phyloP scores from a whole-genome alignment of 495 filamentous ascomycete species.

The Parathielavia appendiculata region DNA sequence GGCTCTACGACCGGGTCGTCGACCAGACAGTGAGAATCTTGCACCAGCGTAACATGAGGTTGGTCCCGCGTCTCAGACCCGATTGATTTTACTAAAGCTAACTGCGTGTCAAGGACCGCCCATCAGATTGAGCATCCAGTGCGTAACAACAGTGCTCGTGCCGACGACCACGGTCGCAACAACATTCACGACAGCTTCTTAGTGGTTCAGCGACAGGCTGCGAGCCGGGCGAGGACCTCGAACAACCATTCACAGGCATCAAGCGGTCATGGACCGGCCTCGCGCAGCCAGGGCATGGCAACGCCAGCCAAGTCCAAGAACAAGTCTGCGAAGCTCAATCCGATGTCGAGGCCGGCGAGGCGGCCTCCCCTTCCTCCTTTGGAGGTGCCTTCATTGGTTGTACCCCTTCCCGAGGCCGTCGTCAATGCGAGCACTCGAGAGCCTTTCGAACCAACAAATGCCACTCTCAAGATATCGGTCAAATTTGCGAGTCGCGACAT shows the following conservation, averaged over 20 bases:
- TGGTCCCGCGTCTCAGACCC: background rate
- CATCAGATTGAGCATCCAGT: background rate
- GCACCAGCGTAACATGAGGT: constrained; percentile 4
- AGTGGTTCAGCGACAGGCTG: too few species aligned
- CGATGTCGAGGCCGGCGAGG: background rate
- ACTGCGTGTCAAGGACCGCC: background rate
- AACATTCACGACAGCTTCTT: background rate
- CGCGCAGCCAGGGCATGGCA: background rate
- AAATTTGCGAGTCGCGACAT: constrained; percentile 2
- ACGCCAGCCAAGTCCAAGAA: background rate
- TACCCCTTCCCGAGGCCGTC: background rate
- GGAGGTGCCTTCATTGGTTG: background rate
- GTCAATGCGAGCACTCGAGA: background rate
- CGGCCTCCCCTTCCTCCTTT: background rate
- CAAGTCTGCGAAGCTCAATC: background rate
- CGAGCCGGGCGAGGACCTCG: too few species aligned
- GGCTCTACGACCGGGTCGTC: constrained; percentile 14
- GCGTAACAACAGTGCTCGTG: background rate
- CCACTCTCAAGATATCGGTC: background rate
- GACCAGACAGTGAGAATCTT: constrained; percentile 4
- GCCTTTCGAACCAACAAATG: background rate
- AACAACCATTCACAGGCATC: background rate
- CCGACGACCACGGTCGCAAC: background rate
- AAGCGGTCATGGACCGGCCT: too few species aligned
- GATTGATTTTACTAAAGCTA: background rate